phyloP scores from a whole-genome alignment of 306 rosid genomes.

The Bauhinia variegata region DNA sequence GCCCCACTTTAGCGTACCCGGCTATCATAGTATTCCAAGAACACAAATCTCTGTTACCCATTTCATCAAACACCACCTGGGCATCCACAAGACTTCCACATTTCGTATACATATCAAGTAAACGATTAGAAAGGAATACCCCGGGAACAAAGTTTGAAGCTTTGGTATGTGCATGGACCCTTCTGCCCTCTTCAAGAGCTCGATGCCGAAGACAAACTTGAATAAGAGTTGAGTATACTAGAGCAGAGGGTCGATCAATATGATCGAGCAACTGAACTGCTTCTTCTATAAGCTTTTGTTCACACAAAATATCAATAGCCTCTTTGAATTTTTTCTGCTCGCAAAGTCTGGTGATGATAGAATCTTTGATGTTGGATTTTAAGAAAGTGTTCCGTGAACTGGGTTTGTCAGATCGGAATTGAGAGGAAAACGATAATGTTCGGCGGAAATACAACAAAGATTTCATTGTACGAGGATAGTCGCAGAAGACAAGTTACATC shows the following conservation, averaged over 20 bases:
- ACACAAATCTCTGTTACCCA: slow-evolving; percentile 63
- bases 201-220: slow-evolving; percentile 53
- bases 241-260: slow-evolving; percentile 50
- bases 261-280: slow-evolving; percentile 54
- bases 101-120: slow-evolving; percentile 54
- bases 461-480: too few species aligned
- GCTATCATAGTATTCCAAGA: slow-evolving; percentile 73
- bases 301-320: slow-evolving; percentile 52
- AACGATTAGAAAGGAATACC: slow-evolving; percentile 52
- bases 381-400: too few species aligned
- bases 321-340: slow-evolving; percentile 43
- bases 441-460: slow-evolving; percentile 22
- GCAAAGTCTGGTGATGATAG: slow-evolving; percentile 40
- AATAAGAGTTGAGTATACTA: slow-evolving; percentile 52
- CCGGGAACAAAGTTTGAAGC: slow-evolving; percentile 58
- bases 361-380: slow-evolving; percentile 42
- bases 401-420: slow-evolving; percentile 12
- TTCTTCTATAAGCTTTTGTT: slow-evolving; percentile 53
- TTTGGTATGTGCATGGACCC: slow-evolving; percentile 59
- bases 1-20: slow-evolving; percentile 56
- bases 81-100: slow-evolving; percentile 65
- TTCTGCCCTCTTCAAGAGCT: slow-evolving; percentile 55
- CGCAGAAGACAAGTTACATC: too few species aligned
- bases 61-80: slow-evolving; percentile 58
- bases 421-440: slow-evolving; percentile 39